These are phyloP conservation scores for Cryptococcus neoformans DNA, from an alignment of 1,284 basidiomycete genomes.

Conservation along the genomic window DNA sequence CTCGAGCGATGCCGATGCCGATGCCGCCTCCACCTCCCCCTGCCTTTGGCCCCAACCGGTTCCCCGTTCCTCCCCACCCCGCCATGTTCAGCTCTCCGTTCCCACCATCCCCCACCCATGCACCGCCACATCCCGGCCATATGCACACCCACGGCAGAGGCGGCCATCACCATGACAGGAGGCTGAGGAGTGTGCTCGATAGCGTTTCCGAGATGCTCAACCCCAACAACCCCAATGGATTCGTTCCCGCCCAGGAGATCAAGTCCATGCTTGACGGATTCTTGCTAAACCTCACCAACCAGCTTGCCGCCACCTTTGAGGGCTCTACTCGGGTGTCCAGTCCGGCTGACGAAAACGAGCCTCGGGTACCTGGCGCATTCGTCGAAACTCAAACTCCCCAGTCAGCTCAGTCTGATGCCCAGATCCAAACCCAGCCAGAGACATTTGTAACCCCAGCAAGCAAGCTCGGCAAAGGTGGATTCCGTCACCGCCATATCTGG, in stretches of 20 bases:
- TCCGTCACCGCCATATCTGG: conserved; percentile 44
- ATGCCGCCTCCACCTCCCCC: conserved; percentile 8
- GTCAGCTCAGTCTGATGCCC: conserved; percentile 12
- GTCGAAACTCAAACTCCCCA: conserved; percentile 11
- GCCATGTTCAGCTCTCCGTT: conserved; percentile 1
- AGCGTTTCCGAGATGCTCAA: conserved; percentile 26
- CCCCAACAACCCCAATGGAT: conserved; percentile 10
- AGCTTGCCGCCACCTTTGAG: conserved; percentile 43
- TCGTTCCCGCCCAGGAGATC: conserved; percentile 38
- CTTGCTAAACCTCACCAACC: conserved; percentile 45
- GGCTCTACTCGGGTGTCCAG: conserved; percentile 18
- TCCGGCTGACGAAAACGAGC: conserved; percentile 6
- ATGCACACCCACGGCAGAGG: neutral
- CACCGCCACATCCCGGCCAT: too few species aligned
- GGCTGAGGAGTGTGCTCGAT: conserved; percentile 12
- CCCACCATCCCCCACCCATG: neutral
- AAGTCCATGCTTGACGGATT: conserved; percentile 45
- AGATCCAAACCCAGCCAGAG: conserved; percentile 12
- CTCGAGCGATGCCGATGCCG: conserved; percentile 4
- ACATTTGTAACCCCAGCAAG: conserved; percentile 9
- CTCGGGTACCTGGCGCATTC: conserved; percentile 38
- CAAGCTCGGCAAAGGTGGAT: conserved; percentile 36
- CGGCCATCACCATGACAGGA: neutral
- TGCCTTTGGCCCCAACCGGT: neutral
- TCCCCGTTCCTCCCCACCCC: conserved; percentile 6